Conservation (phyloP, 2,329 filamentous ascomycete genomes). For the Colletotrichum echinochloae region DNA sequence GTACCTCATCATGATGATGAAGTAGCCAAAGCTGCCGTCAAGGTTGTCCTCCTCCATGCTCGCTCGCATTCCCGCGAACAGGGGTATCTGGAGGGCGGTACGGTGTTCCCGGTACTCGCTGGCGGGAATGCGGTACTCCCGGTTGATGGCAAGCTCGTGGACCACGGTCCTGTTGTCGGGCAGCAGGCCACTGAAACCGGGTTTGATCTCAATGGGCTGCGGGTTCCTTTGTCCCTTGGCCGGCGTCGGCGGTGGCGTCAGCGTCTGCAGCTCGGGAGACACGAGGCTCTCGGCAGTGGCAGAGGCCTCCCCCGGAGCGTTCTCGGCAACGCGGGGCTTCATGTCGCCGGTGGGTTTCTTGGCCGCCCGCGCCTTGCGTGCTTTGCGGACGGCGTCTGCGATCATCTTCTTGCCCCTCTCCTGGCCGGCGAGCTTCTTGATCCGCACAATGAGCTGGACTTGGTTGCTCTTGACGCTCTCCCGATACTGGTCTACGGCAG, state of each 20-base stretch:
- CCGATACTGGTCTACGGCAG: conserved; percentile 80
- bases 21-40: conserved; percentile 75
- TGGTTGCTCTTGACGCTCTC: conserved; percentile 86
- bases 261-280: conserved; percentile 59
- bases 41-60: conserved; percentile 75
- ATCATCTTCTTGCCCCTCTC: conserved; percentile 79
- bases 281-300: conserved; percentile 53
- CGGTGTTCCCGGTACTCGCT: conserved; percentile 70
- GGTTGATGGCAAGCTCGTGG: conserved; percentile 84
- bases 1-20: conserved; percentile 76
- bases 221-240: conserved; percentile 54
- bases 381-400: conserved; percentile 79
- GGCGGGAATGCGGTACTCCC: conserved; percentile 78
- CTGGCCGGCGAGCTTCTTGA: conserved; percentile 80
- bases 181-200: conserved; percentile 65
- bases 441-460: conserved; percentile 80
- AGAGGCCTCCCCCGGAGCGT: conserved; percentile 52
- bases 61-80: conserved; percentile 69
- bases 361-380: conserved; percentile 71
- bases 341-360: conserved; percentile 78
- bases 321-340: conserved; percentile 74
- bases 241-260: conserved; percentile 67
- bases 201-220: conserved; percentile 52
- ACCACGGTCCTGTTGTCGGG: conserved; percentile 81
- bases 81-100: conserved; percentile 58